phyloP scores from a whole-genome alignment of 1,139 yeast species.

The Arxiozyma slooffiae region DNA sequence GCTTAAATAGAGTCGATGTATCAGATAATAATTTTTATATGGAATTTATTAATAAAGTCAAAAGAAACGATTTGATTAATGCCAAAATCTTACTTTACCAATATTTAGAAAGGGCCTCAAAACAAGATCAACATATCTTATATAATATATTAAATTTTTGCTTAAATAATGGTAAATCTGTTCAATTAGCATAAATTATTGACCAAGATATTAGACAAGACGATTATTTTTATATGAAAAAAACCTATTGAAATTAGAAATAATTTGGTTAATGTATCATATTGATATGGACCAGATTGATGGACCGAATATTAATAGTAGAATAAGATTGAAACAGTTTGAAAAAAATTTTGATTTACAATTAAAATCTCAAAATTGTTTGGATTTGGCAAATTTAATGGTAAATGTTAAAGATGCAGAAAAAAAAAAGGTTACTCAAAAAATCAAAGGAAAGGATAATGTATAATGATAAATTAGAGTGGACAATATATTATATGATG shows the following conservation, averaged over 20 bases:
- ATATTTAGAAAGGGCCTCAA: not conserved
- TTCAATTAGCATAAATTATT: constrained; percentile 14
- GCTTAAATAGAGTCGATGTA: not conserved
- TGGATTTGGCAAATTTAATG: constrained; percentile 17
- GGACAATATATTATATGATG: constrained; percentile 20
- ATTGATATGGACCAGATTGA: constrained; percentile 4
- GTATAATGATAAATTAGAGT: constrained; percentile 11
- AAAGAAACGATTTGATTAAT: not conserved
- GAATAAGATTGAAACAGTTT: not conserved
- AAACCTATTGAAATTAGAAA: constrained; percentile 17
- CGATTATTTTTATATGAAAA: not conserved
- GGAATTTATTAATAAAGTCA: not conserved
- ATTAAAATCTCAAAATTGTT: constrained; percentile 17
- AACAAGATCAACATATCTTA: constrained; percentile 18
- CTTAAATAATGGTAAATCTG: constrained; percentile 8
- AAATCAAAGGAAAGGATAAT: constrained; percentile 9
- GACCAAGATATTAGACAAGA: constrained; percentile 8
- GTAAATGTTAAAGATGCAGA: constrained; percentile 11
- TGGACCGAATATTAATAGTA: too few species aligned
- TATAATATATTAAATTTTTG: constrained; percentile 16
- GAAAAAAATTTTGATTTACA: constrained; percentile 3
- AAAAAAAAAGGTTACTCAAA: constrained; percentile 7
- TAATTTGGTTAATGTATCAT: constrained; percentile 18
- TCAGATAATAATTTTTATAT: not conserved
- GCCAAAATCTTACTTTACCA: not conserved